Evolutionary conservation across 192 early-diverging fungal genomes (phyloP).

Genomic region (Coemansia sp.): DNA sequence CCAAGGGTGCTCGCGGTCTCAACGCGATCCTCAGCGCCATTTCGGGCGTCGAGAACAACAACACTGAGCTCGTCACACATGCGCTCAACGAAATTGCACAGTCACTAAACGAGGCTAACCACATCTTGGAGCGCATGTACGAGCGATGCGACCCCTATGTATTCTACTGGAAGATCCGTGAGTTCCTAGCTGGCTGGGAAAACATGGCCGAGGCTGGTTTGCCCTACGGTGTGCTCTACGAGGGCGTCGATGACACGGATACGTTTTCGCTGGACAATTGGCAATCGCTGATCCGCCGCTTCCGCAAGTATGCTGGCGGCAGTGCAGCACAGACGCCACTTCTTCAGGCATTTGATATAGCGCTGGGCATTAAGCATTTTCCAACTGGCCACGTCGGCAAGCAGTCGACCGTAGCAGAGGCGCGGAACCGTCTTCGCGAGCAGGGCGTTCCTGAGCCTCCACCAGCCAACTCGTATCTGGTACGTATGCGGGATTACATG

Average conservation of each 20-base stretch:
- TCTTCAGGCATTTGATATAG: constrained; percentile 88
- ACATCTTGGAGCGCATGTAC: constrained; percentile 74
- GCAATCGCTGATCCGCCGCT: constrained; percentile 59
- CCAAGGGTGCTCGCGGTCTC: constrained; percentile 67
- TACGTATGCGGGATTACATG: constrained; percentile 93
- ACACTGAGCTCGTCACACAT: constrained; percentile 46
- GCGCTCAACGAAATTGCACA: constrained; percentile 60
- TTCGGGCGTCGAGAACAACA: constrained; percentile 59
- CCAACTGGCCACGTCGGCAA: constrained; percentile 64
- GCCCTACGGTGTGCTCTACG: constrained; percentile 87
- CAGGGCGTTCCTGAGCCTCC: constrained; percentile 42
- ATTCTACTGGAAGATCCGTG: constrained; percentile 91
- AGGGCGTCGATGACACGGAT: constrained; percentile 74
- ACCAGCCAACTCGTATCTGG: constrained; percentile 68
- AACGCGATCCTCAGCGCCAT: constrained; percentile 71
- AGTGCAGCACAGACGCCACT: constrained; percentile 94
- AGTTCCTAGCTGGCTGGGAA: constrained; percentile 90
- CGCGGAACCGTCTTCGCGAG: constrained; percentile 24
- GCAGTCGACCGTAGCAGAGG: constrained; percentile 36
- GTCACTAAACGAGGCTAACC: constrained; percentile 59
- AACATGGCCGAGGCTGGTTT: constrained; percentile 84
- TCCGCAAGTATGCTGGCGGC: constrained; percentile 83
- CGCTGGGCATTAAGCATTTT: constrained; percentile 83
- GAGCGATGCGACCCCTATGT: constrained; percentile 93
- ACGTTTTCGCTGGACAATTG: constrained; percentile 54